Percentiles rank a stretch among this genome's conserved stretches.
Evolutionary conservation across 768 basidiomycete species (phyloP).

Genomic region (Lentinula sp.): DNA sequence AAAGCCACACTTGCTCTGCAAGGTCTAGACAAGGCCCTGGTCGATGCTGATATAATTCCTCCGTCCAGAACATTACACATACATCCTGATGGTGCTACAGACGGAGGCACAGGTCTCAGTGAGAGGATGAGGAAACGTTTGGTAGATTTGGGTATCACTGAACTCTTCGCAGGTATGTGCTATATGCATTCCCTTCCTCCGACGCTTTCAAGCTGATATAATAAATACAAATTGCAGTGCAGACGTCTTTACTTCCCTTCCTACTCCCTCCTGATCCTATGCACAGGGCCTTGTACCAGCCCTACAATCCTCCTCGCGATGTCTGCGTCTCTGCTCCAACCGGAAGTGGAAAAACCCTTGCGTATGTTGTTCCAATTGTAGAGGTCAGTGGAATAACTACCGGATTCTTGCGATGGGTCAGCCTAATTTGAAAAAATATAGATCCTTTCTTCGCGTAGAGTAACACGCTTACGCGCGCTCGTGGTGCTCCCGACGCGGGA

Average conservation of each 20-base stretch:
- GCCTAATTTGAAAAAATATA: constrained; percentile 17
- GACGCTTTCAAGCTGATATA: constrained; percentile 2
- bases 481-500: constrained; percentile 92
- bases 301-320: constrained; percentile 66
- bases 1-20: constrained; percentile 68
- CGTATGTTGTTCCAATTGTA: constrained; percentile 91
- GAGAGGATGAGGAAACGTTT: constrained; percentile 58
- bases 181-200: neutral
- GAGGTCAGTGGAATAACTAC: constrained; percentile 43
- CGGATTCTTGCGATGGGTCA: neutral
- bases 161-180: constrained; percentile 80
- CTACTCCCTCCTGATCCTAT: constrained; percentile 45
- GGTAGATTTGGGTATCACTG: constrained; percentile 71
- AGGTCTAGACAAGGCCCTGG: constrained; percentile 69
- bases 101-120: constrained; percentile 45
- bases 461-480: constrained; percentile 83
- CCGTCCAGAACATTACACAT: constrained; percentile 43
- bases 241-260: constrained; percentile 82
- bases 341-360: constrained; percentile 95
- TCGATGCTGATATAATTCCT: constrained; percentile 65
- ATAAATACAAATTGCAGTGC: constrained; percentile 46
- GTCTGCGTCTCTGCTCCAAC: constrained; percentile 95
- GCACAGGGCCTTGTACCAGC: constrained; percentile 51
- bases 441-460: constrained; percentile 66
- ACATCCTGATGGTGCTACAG: constrained; percentile 24